Percentiles rank a stretch among this genome's conserved stretches.
Conservation (phyloP, 495 filamentous ascomycete species). For the Penicillium simplicissimum region DNA sequence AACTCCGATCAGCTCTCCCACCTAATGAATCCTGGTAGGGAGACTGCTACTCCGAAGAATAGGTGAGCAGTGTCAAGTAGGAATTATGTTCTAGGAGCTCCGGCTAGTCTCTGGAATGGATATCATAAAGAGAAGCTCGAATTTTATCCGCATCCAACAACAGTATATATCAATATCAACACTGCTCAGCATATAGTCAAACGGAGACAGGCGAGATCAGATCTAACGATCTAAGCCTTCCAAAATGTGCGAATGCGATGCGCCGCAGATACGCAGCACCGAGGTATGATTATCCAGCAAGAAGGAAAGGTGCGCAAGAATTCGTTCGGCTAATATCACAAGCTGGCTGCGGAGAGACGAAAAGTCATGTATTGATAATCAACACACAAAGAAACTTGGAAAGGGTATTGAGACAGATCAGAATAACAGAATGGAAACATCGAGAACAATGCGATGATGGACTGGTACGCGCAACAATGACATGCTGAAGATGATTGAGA, state of each 20-base stretch:
- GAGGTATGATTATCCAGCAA: neutral
- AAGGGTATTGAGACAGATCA: slow-evolving; percentile 22
- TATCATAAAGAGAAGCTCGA: neutral
- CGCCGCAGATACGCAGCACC: neutral
- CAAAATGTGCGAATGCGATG: neutral
- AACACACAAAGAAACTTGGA: slow-evolving; percentile 8
- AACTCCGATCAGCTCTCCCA: too few species aligned
- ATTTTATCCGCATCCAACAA: neutral
- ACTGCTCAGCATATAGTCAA: slow-evolving; percentile 20
- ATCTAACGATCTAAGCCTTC: slow-evolving; percentile 10
- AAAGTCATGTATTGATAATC: neutral
- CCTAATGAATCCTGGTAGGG: too few species aligned
- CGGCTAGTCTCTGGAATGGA: neutral
- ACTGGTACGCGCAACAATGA: neutral
- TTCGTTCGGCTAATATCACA: too few species aligned
- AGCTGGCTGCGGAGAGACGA: neutral
- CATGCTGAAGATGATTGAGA: slow-evolving; percentile 3
- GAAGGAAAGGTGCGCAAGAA: slow-evolving; percentile 7
- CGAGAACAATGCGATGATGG: neutral
- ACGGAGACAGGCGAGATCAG: slow-evolving; percentile 13
- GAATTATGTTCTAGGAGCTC: neutral
- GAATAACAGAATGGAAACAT: neutral
- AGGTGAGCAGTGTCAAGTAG: neutral
- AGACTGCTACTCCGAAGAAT: too few species aligned
- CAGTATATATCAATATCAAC: slow-evolving; percentile 14